Percentiles rank a stretch among this genome's conserved stretches.
Evolutionary conservation across 2,329 filamentous ascomycete species (phyloP).

Genomic region (Aspergillus ustus): DNA sequence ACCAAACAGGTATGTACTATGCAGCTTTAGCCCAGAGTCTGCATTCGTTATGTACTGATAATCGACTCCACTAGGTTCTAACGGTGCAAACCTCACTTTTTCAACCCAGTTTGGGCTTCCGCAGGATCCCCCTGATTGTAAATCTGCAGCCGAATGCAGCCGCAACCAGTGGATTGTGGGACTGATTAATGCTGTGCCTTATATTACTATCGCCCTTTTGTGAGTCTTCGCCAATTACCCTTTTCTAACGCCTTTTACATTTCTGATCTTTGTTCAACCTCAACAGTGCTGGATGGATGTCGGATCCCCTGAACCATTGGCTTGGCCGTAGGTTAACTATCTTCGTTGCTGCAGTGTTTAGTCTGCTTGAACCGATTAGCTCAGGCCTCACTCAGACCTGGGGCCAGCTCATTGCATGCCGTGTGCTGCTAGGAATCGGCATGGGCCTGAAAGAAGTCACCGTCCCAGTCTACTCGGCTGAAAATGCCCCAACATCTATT

Average conservation of each 20-base stretch:
- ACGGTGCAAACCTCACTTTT: too few species aligned
- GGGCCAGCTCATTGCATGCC: slow-evolving; percentile 59
- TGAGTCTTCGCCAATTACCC: too few species aligned
- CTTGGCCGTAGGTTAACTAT: slow-evolving; percentile 68
- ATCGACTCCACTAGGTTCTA: too few species aligned
- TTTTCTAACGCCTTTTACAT: slow-evolving; percentile 63
- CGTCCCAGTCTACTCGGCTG: slow-evolving; percentile 59
- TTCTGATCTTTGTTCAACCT: slow-evolving; percentile 59
- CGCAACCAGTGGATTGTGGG: slow-evolving; percentile 66
- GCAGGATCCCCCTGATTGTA: slow-evolving; percentile 30
- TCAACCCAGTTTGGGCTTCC: too few species aligned
- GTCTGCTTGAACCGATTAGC: slow-evolving; percentile 69
- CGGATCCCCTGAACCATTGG: slow-evolving; percentile 50
- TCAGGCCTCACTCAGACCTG: slow-evolving; percentile 65
- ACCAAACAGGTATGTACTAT: slow-evolving; percentile 45
- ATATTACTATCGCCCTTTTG: too few species aligned
- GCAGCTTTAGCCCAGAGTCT: slow-evolving; percentile 25
- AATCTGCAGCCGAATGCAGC: slow-evolving; percentile 51
- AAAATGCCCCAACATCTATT: slow-evolving; percentile 60
- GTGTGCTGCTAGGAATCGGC: slow-evolving; percentile 63
- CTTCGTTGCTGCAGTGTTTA: slow-evolving; percentile 67
- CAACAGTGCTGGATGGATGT: too few species aligned
- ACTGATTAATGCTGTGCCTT: slow-evolving; percentile 60
- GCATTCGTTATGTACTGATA: too few species aligned
- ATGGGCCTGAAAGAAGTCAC: slow-evolving; percentile 67